Base-by-base conservation (phyloP, 2,329 filamentous ascomycete genomes). In the Byssoonygena ceratinophila region DNA sequence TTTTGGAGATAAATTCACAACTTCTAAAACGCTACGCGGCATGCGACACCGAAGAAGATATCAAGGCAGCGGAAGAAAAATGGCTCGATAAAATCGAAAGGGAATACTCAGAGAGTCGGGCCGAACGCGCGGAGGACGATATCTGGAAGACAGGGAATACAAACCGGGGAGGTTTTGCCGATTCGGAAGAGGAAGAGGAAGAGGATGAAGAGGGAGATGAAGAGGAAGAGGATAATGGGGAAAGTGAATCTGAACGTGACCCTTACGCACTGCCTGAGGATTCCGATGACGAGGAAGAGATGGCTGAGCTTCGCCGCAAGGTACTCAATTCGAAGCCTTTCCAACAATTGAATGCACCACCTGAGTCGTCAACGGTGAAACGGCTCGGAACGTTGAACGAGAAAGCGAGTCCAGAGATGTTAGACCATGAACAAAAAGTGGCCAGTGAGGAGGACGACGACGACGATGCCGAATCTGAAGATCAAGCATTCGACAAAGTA, bases 291-390 rank as follows among this genome's bases (percentile, higher is more conserved):
- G 88, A 94, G 61, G 85, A 86, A 49, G 83, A 89, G 64, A 97
- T 97, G 90, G 90, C 87, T 32, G 90, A 94, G 63, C 83, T 98
- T 49, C 80, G 92, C 46, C 82, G 85, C 51, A 87, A 87, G 60
- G 88, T 97, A n/a, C 78, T 98, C 1, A 85, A 84, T 5, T 95
- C 91, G 5, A 96, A 91, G 64, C 81, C 89, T 0, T 98, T 98
- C 63, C 73, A 62, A 16, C 61, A 64, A 47, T 64, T 67, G 8
- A 68, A 69, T 41, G 72, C 77, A 57, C 83, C 82, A 59, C 76
- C 77, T 53, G 63, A 66, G 29, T 80, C 78, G 0, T 77, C 83
- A 60, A 80, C 76, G n/a, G 82, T 87, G 55, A 67, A 79, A 7
- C 74, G 77, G 32, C 80, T 81, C 1, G 75, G 79, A 54, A 69